phyloP scores from a whole-genome alignment of 2,329 filamentous ascomycete species.

The Hypoxylon sp. region DNA sequence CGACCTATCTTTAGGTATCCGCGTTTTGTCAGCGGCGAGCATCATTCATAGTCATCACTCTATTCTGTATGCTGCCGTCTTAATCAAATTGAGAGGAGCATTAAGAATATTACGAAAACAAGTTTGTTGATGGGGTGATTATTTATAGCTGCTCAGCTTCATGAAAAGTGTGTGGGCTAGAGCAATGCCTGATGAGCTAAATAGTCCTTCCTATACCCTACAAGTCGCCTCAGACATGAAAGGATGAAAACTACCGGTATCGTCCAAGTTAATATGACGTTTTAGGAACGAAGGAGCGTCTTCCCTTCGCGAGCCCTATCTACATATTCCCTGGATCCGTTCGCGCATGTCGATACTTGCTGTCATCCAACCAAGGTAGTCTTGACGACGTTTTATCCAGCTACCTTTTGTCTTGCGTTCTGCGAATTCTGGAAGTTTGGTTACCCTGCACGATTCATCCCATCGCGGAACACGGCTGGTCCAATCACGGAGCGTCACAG shows the following conservation, averaged over 20 bases:
- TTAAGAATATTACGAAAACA: background rate
- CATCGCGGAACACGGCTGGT: constrained; percentile 17
- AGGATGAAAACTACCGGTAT: background rate
- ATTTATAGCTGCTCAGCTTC: background rate
- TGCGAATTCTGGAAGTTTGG: constrained; percentile 40
- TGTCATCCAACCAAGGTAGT: constrained; percentile 7
- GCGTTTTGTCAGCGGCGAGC: background rate
- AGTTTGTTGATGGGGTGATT: background rate
- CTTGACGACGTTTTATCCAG: constrained; percentile 20
- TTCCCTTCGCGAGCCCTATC: constrained; percentile 1
- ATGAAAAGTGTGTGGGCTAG: background rate
- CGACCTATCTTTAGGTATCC: background rate
- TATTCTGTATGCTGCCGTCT: background rate
- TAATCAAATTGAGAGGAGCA: background rate
- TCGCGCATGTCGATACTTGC: constrained; percentile 14
- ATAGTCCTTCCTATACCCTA: background rate
- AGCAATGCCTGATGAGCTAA: background rate
- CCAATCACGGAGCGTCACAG: constrained; percentile 41
- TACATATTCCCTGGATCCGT: background rate
- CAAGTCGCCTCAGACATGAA: background rate
- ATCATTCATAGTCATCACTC: background rate
- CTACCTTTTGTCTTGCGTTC: constrained; percentile 21
- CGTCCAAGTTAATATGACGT: constrained; percentile 1
- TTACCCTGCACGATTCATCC: constrained; percentile 31
- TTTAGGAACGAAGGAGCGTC: background rate